phyloP scores from a whole-genome alignment of 345 rosid genomes.

The Lumnitzera littorea region DNA sequence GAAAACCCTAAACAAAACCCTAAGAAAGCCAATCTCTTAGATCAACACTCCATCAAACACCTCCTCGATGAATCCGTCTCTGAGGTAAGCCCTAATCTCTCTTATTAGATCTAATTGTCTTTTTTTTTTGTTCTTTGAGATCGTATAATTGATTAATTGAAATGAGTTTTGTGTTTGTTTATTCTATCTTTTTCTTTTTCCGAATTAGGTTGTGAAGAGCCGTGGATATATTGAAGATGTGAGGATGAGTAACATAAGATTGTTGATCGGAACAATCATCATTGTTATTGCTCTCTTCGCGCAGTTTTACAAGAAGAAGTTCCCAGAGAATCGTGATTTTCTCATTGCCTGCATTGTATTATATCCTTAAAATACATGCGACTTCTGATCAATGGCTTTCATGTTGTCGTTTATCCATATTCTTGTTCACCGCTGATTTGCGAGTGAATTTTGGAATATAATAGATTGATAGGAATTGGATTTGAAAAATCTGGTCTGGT shows the following conservation, averaged over 20 bases:
- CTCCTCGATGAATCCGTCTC: slow-evolving; percentile 85
- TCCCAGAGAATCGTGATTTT: slow-evolving; percentile 84
- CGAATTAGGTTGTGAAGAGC: slow-evolving; percentile 56
- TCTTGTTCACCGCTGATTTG: not conserved
- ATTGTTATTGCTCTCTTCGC: slow-evolving; percentile 80
- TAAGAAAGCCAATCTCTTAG: slow-evolving; percentile 85
- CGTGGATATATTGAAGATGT: slow-evolving; percentile 85
- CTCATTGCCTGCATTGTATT: slow-evolving; percentile 77
- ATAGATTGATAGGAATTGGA: no score
- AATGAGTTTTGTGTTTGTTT: not conserved
- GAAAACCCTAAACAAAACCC: slow-evolving; percentile 67
- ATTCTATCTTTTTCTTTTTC: not conserved
- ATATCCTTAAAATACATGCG: slow-evolving; percentile 53
- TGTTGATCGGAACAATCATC: slow-evolving; percentile 61
- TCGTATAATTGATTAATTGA: slow-evolving; percentile 5
- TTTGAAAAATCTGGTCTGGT: no score
- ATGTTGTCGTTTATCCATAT: not conserved
- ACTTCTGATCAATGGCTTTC: not conserved
- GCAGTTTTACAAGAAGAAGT: slow-evolving; percentile 98
- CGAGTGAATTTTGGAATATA: not conserved
- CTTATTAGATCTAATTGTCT: not conserved
- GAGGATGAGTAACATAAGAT: slow-evolving; percentile 69
- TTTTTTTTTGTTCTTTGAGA: slow-evolving; percentile 6
- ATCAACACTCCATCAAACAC: slow-evolving; percentile 94
- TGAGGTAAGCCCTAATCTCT: slow-evolving; percentile 35